These are phyloP conservation scores for Hirschioporus abietinus DNA, from an alignment of 768 basidiomycete genomes.

Conservation along the genomic window DNA sequence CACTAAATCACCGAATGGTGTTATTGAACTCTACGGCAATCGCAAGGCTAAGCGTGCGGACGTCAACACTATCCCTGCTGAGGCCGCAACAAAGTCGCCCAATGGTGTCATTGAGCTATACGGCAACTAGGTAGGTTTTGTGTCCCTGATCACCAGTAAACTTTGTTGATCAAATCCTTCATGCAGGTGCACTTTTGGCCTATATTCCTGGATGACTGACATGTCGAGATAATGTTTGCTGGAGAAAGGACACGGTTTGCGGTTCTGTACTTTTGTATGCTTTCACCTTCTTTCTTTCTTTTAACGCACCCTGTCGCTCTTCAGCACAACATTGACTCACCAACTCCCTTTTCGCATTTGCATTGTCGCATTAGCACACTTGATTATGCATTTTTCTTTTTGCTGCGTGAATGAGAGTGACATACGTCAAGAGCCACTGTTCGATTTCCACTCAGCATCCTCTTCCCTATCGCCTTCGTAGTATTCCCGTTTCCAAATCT, in stretches of 20 bases:
- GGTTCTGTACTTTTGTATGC: neutral
- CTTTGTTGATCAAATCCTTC: neutral
- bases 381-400: neutral
- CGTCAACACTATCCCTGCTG: slow-evolving; percentile 22
- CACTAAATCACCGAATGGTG: slow-evolving; percentile 11
- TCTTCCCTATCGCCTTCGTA: slow-evolving; percentile 66
- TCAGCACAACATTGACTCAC: neutral
- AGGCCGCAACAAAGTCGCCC: slow-evolving; percentile 17
- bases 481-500: slow-evolving; percentile 90
- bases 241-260: slow-evolving; percentile 1
- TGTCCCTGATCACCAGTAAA: neutral
- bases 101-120: slow-evolving; percentile 21
- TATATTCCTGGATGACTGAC: neutral
- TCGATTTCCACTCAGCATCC: slow-evolving; percentile 67
- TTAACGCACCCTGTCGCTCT: neutral
- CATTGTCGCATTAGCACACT: neutral
- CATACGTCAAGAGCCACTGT: slow-evolving; percentile 20
- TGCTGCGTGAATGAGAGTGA: neutral
- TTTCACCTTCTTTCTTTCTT: neutral
- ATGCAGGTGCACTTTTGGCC: neutral
- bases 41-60: slow-evolving; percentile 18
- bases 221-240: neutral
- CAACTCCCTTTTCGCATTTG: neutral
- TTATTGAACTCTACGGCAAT: slow-evolving; percentile 7
- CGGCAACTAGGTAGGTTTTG: slow-evolving; percentile 4